phyloP scores from a whole-genome alignment of 164 flowering plant genomes.

The Piper longum region DNA sequence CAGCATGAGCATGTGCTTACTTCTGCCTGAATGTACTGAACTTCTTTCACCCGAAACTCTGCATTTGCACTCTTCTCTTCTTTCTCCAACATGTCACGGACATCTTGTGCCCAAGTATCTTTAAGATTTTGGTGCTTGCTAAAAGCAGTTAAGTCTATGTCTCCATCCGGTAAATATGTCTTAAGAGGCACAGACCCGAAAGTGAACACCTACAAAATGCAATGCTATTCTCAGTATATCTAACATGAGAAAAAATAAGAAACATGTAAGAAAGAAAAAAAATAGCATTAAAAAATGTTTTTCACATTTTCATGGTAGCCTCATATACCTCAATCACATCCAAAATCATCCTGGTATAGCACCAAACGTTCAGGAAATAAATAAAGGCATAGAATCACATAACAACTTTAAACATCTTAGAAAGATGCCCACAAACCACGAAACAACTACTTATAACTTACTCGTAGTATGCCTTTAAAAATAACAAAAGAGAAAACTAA shows the following conservation, averaged over 20 bases:
- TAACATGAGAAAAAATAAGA: not conserved
- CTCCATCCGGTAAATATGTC: slow-evolving; percentile 97
- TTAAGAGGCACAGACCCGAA: slow-evolving; percentile 97
- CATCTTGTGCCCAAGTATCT: slow-evolving; percentile 78
- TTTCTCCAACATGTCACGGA: slow-evolving; percentile 66
- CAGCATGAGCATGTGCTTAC: slow-evolving; percentile 24
- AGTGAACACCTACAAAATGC: slow-evolving; percentile 52
- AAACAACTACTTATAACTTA: too few relatives aligned
- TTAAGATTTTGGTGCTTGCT: slow-evolving; percentile 48
- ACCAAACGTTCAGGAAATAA: too few relatives aligned
- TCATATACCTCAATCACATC: not conserved
- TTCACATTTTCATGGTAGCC: not conserved
- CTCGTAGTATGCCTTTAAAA: too few relatives aligned
- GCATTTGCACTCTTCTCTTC: slow-evolving; percentile 94
- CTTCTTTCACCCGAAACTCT: slow-evolving; percentile 88
- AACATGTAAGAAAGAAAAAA: not conserved
- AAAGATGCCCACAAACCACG: too few relatives aligned
- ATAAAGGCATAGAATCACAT: too few relatives aligned
- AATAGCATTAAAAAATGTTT: not conserved
- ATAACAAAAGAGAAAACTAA: too few relatives aligned
- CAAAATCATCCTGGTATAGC: too few relatives aligned
- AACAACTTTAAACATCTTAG: too few relatives aligned
- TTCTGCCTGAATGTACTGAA: slow-evolving; percentile 94
- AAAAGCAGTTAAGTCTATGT: slow-evolving; percentile 80
- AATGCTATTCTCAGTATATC: not conserved